phyloP scores from a whole-genome alignment of 176 grass and related monocot species.

The Carex littledalei region DNA sequence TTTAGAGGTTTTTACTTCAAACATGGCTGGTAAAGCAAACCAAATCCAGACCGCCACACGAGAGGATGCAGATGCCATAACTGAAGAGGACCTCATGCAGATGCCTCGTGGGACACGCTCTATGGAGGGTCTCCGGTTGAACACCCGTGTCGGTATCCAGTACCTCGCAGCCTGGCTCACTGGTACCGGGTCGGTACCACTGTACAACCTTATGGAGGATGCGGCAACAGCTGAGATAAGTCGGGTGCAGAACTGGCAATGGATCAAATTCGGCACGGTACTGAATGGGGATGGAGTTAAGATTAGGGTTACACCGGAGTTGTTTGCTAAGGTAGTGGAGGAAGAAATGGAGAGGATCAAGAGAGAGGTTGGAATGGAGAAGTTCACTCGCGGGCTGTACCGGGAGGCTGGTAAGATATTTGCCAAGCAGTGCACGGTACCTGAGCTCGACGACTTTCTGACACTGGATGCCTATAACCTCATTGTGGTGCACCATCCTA shows the following conservation, averaged over 20 bases:
- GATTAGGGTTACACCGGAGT: constrained; percentile 45
- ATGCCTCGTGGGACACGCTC: constrained; percentile 50
- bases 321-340: constrained; percentile 66
- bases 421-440: constrained; percentile 49
- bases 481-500: constrained; percentile 66
- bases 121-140: constrained; percentile 73
- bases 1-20: constrained; percentile 50
- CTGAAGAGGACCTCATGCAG: constrained; percentile 65
- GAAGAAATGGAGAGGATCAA: constrained; percentile 76
- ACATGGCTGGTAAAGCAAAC: constrained; percentile 54
- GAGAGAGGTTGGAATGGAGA: constrained; percentile 47
- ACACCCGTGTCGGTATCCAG: constrained; percentile 77
- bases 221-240: constrained; percentile 94
- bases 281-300: constrained; percentile 47
- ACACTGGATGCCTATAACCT: constrained; percentile 80
- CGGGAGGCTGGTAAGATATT: constrained; percentile 61
- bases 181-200: constrained; percentile 66
- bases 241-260: constrained; percentile 97
- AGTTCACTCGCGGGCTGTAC: constrained; percentile 46
- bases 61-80: constrained; percentile 29
- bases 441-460: constrained; percentile 83
- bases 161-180: constrained; percentile 82
- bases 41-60: constrained; percentile 44
- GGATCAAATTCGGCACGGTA: constrained; percentile 47
- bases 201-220: constrained; percentile 98